Evolutionary conservation across 352 stramenopile species (phyloP), one percentile per base, ranked within the genome.

Genomic region (Phytophthora constricta): DNA sequence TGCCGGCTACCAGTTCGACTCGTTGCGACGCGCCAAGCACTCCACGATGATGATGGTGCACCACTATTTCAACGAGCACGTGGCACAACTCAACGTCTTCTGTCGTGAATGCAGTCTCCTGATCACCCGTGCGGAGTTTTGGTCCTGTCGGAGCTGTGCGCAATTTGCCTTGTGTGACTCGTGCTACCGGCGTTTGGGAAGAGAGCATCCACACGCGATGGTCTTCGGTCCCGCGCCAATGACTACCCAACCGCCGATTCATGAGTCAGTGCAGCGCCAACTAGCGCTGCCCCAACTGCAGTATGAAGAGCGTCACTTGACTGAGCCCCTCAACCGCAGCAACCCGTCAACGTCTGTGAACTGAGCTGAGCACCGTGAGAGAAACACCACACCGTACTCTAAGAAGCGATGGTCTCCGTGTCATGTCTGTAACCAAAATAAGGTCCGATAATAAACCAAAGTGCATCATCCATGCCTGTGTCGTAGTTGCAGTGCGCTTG

Each of bases 1-100:
- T 51, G 76, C 84, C 10, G 79, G 79, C 54, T 95, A 93, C 65
- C 89, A 97, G 68, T 97, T 96, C 62, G 89, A 97, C 66, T 89
- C 87, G 65, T 67, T 97, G 26, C 87, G 89, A 26, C 89, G 89
- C 26, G 89, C 89, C 52, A 97, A 97, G 65, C 89, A 97, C 76
- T 95, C 89, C 55, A 95, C 88, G 4, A 93, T 96, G 85, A 96
- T 97, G 88, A 83, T 97, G 47, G 62, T 97, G 49, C 86, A 95
- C 64, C 89, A 97, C 53, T 92, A 93, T 70, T 90, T 94, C 55
- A 93, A 95, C 63, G 77, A 93, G 59, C 74, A 76, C 17, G 70
- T 92, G 31, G 70, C 62, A 17, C 87, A 93, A 54, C 63, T 83
- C 37, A 94, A 93, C 51, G 63, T 91, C 17, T 94, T 94, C 62